phyloP scores from a whole-genome alignment of 2,329 filamentous ascomycete species.

The Ophiosphaerella herpotricha region DNA sequence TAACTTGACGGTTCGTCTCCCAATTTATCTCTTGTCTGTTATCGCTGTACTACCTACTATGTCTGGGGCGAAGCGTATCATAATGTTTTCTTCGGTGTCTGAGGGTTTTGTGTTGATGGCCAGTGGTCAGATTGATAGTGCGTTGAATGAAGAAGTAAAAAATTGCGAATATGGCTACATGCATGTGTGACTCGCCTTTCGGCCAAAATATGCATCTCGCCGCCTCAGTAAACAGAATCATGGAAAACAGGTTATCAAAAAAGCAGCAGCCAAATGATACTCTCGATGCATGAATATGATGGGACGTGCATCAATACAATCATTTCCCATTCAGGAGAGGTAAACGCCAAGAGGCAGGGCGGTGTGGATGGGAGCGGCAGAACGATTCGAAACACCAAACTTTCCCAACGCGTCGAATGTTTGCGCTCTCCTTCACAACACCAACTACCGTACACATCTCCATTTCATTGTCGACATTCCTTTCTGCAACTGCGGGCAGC shows the following conservation, averaged over 20 bases:
- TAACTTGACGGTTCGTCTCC: slow-evolving; percentile 10
- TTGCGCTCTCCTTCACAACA: slow-evolving; percentile 15
- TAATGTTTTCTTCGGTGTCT: slow-evolving; percentile 17
- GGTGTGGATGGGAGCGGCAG: not conserved
- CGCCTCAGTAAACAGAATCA: no score
- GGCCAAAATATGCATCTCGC: no score
- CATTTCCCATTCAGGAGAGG: not conserved
- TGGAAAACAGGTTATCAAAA: no score
- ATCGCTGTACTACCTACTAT: slow-evolving; percentile 8
- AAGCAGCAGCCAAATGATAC: not conserved
- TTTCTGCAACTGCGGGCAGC: slow-evolving; percentile 37
- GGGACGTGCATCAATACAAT: slow-evolving; percentile 7
- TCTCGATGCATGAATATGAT: not conserved
- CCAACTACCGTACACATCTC: slow-evolving; percentile 15
- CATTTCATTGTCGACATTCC: slow-evolving; percentile 10
- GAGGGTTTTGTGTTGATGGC: slow-evolving; percentile 14
- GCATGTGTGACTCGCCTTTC: slow-evolving; percentile 3
- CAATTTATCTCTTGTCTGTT: slow-evolving; percentile 8
- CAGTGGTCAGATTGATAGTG: slow-evolving; percentile 23
- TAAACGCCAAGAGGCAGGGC: slow-evolving; percentile 21
- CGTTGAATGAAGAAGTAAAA: slow-evolving; percentile 29
- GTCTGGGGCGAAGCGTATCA: slow-evolving; percentile 12
- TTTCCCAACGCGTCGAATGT: slow-evolving; percentile 36
- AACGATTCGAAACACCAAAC: slow-evolving; percentile 32
- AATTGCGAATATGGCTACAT: slow-evolving; percentile 19